These are phyloP conservation scores for Phialophora macrospora DNA, from an alignment of 2,329 filamentous ascomycete genomes.

Conservation along the genomic window DNA sequence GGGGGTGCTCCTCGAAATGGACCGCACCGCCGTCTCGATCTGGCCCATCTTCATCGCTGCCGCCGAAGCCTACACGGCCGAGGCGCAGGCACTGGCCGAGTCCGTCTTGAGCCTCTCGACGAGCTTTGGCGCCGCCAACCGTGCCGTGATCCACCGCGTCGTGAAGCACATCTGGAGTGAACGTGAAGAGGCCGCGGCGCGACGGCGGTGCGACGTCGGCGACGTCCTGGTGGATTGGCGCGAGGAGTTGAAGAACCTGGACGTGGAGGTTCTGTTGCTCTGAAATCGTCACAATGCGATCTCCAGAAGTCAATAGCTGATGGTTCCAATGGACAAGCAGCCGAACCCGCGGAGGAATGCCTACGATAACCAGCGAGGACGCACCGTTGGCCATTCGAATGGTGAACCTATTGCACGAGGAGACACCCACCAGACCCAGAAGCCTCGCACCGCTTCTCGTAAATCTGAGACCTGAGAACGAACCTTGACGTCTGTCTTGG, in stretches of 20 bases:
- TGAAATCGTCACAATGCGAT: conserved; percentile 13
- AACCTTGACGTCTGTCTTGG: neutral
- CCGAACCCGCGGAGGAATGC: conserved; percentile 19
- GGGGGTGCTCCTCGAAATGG: conserved; percentile 16
- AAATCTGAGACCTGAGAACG: too few relatives aligned
- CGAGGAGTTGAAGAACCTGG: conserved; percentile 16
- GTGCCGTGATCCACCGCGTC: conserved; percentile 18
- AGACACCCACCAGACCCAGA: conserved; percentile 42
- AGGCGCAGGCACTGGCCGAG: conserved; percentile 23
- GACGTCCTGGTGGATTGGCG: conserved; percentile 22
- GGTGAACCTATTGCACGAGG: conserved; percentile 47
- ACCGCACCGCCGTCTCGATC: conserved; percentile 25
- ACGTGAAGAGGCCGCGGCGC: conserved; percentile 17
- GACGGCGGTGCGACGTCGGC: conserved; percentile 18
- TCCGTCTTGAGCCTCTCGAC: conserved; percentile 21
- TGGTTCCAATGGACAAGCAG: neutral
- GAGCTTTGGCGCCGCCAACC: conserved; percentile 21
- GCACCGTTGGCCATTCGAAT: conserved; percentile 55
- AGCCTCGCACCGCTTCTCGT: too few relatives aligned
- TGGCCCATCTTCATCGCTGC: conserved; percentile 28
- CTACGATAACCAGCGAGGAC: conserved; percentile 52
- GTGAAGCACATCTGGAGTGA: conserved; percentile 22
- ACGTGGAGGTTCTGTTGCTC: conserved; percentile 21
- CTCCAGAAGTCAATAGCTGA: conserved; percentile 10
- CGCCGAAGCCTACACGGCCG: conserved; percentile 24